phyloP scores from a whole-genome alignment of 1,284 basidiomycete species.

The Trichosporon coremiiforme region DNA sequence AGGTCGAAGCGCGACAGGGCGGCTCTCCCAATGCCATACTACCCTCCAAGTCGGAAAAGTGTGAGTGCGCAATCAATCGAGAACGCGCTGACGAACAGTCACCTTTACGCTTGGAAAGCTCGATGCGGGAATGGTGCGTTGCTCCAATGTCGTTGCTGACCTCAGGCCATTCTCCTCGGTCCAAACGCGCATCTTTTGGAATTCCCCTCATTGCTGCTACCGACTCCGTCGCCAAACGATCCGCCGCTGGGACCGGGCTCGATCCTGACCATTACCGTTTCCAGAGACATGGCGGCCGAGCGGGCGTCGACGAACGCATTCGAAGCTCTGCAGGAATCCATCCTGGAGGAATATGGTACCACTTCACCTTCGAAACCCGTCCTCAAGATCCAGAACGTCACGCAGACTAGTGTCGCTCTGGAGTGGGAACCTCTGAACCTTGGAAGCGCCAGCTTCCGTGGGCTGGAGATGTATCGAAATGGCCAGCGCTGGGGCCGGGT shows the following conservation, averaged over 20 bases:
- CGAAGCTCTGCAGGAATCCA: conserved; percentile 75
- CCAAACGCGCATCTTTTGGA: conserved; percentile 92
- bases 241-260: conserved; percentile 87
- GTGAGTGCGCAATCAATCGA: conserved; percentile 22
- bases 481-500: conserved; percentile 72
- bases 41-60: conserved; percentile 35
- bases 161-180: conserved; percentile 70
- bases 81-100: conserved; percentile 38
- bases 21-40: conserved; percentile 8
- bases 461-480: conserved; percentile 87
- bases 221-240: conserved; percentile 54
- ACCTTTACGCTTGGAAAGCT: conserved; percentile 74
- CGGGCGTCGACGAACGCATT: conserved; percentile 76
- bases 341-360: conserved; percentile 73
- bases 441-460: conserved; percentile 79
- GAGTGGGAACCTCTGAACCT: conserved; percentile 87
- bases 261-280: conserved; percentile 93
- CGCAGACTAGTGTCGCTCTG: conserved; percentile 89
- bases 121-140: conserved; percentile 58
- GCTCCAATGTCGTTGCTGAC: neutral
- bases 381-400: conserved; percentile 77
- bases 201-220: conserved; percentile 88
- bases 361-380: conserved; percentile 68
- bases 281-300: conserved; percentile 80
- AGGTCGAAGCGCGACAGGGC: neutral